Conservation (phyloP, 2,329 filamentous ascomycete genomes). For the Aquanectria penicillioides region DNA sequence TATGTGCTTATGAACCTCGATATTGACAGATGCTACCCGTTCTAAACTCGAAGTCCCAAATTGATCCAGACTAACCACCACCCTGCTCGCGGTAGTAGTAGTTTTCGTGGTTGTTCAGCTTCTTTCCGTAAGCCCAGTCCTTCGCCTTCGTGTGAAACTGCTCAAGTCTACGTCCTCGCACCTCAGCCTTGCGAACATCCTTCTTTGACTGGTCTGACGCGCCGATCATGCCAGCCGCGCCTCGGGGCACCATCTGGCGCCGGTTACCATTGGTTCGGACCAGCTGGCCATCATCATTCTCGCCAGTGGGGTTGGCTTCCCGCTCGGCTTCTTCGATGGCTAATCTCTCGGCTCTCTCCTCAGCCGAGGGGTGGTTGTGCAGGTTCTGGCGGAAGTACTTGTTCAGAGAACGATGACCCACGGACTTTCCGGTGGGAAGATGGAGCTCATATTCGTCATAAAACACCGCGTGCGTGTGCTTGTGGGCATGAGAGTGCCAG, state of each 20-base stretch:
- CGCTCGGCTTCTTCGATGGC: slow-evolving; percentile 61
- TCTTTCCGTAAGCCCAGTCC: slow-evolving; percentile 77
- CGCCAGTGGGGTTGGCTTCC: slow-evolving; percentile 47
- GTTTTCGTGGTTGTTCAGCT: slow-evolving; percentile 77
- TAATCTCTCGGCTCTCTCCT: slow-evolving; percentile 77
- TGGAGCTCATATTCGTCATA: slow-evolving; percentile 95
- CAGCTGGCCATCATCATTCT: slow-evolving; percentile 46
- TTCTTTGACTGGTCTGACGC: slow-evolving; percentile 80
- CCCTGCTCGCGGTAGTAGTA: slow-evolving; percentile 63
- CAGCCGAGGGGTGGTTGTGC: slow-evolving; percentile 80
- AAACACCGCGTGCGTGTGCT: slow-evolving; percentile 78
- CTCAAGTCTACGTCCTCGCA: slow-evolving; percentile 73
- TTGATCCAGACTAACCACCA: slow-evolving; percentile 50
- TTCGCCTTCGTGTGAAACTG: slow-evolving; percentile 70
- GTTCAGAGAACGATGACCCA: slow-evolving; percentile 88
- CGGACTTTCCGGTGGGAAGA: slow-evolving; percentile 86
- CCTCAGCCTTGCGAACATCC: slow-evolving; percentile 72
- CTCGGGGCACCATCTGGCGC: slow-evolving; percentile 71
- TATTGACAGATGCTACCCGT: neutral
- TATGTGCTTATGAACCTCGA: slow-evolving; percentile 1
- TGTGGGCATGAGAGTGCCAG: slow-evolving; percentile 85
- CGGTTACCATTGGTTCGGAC: slow-evolving; percentile 53
- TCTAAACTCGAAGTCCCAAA: neutral
- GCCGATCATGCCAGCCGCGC: slow-evolving; percentile 81
- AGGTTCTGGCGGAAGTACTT: slow-evolving; percentile 95